phyloP scores from a whole-genome alignment of 2,329 filamentous ascomycete genomes.

The Pestalotiopsis sp. region DNA sequence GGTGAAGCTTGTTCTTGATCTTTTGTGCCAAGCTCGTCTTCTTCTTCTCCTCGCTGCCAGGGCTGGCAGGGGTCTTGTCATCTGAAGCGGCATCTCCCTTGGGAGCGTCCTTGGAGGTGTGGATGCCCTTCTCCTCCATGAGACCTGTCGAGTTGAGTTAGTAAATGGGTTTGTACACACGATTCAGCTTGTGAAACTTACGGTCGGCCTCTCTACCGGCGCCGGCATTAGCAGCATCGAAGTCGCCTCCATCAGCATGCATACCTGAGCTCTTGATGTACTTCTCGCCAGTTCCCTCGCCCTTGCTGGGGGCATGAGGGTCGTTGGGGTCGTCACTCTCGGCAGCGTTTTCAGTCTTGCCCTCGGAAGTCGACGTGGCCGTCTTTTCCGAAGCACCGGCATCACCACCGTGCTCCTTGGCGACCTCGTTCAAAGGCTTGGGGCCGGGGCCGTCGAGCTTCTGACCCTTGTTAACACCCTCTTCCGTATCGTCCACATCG shows the following conservation, averaged over 20 bases:
- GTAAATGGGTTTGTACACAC: background rate
- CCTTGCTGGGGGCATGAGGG: constrained; percentile 33
- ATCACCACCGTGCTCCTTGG: constrained; percentile 30
- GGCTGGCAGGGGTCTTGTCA: constrained; percentile 22
- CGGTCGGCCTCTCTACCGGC: constrained; percentile 69
- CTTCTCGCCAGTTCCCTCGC: constrained; percentile 56
- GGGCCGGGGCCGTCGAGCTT: constrained; percentile 46
- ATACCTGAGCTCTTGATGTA: constrained; percentile 62
- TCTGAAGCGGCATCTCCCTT: constrained; percentile 17
- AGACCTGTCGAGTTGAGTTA: constrained; percentile 42
- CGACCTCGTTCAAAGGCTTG: constrained; percentile 39
- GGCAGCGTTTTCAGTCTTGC: constrained; percentile 23
- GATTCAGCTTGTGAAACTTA: constrained; percentile 37
- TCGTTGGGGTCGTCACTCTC: constrained; percentile 22
- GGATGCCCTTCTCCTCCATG: constrained; percentile 54
- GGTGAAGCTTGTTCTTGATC: constrained; percentile 71
- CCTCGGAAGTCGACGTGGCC: constrained; percentile 35
- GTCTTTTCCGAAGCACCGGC: constrained; percentile 22
- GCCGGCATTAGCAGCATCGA: constrained; percentile 65
- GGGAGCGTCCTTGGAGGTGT: constrained; percentile 28
- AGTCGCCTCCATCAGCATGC: constrained; percentile 67
- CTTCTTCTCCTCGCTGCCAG: constrained; percentile 23
- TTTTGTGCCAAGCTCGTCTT: constrained; percentile 59
- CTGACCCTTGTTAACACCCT: constrained; percentile 33
- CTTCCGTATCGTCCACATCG: constrained; percentile 37